These are phyloP conservation scores for Harringtonia lauricola DNA, from an alignment of 2,329 filamentous ascomycete species.

Conservation along the genomic window DNA sequence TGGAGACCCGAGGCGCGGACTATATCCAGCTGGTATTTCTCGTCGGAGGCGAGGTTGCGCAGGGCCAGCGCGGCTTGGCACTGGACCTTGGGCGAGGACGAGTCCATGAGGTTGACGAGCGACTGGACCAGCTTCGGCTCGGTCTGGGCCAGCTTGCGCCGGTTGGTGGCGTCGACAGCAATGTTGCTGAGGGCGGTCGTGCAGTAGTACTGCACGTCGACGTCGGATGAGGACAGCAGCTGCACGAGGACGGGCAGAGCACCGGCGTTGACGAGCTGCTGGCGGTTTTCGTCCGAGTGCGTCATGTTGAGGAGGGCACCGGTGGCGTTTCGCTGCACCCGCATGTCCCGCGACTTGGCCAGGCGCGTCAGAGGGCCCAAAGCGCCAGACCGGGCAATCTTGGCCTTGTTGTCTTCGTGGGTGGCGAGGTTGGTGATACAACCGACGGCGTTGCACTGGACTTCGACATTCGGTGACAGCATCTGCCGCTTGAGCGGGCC, in stretches of 20 bases:
- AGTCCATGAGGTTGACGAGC: conserved; percentile 93
- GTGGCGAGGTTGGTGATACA: conserved; percentile 98
- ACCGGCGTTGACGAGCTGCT: conserved; percentile 92
- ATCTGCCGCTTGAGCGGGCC: conserved; percentile 92
- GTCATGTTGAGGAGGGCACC: conserved; percentile 98
- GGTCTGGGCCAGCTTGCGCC: conserved; percentile 80
- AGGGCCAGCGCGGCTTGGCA: conserved; percentile 93
- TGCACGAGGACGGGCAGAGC: conserved; percentile 97
- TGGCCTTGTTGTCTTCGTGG: conserved; percentile 98
- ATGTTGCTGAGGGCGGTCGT: conserved; percentile 98
- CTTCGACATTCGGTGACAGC: conserved; percentile 95
- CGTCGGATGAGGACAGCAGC: conserved; percentile 81
- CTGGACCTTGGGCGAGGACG: conserved; percentile 92
- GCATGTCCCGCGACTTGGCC: conserved; percentile 97
- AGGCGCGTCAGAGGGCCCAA: conserved; percentile 81
- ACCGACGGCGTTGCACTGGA: conserved; percentile 97
- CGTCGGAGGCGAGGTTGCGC: conserved; percentile 90
- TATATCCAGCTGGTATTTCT: conserved; percentile 97
- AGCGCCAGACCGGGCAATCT: conserved; percentile 91
- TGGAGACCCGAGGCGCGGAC: conserved; percentile 78
- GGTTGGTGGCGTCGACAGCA: conserved; percentile 83
- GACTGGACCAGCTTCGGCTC: conserved; percentile 89
- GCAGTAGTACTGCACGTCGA: conserved; percentile 99
- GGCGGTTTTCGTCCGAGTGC: conserved; percentile 89
- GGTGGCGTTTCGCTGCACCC: conserved; percentile 93